phyloP scores from a whole-genome alignment of 225 moss, liverwort and hornwort species.

The Thuidium tamariscinum region DNA sequence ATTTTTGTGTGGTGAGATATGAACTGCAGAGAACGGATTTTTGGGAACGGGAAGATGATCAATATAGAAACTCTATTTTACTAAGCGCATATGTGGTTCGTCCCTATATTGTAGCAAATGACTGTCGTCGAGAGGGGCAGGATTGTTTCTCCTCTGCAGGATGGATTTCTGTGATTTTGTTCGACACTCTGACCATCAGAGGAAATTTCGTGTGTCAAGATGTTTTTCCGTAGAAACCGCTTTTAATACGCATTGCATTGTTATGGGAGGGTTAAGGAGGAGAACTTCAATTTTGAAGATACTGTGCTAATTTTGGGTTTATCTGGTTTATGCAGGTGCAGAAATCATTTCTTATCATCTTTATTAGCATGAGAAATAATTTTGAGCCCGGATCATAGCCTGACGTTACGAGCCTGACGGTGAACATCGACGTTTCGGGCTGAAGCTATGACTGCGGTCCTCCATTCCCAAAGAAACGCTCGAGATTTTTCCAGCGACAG shows the following conservation, averaged over 20 bases:
- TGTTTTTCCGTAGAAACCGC: not conserved
- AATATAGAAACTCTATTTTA: no score
- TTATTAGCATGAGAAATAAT: not conserved
- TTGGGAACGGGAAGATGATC: not conserved
- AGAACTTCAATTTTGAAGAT: not conserved
- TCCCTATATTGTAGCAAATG: not conserved
- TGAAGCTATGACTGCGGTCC: slow-evolving; percentile 58
- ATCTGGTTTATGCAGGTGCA: not conserved
- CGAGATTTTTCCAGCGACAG: slow-evolving; percentile 43
- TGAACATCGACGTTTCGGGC: not conserved
- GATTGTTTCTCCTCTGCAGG: not conserved
- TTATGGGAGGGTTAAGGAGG: not conserved
- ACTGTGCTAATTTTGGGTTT: not conserved
- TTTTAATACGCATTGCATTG: not conserved
- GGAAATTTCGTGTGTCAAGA: not conserved
- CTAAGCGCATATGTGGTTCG: not conserved
- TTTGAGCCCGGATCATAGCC: not conserved
- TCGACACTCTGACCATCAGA: not conserved
- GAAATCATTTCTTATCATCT: not conserved
- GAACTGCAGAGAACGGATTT: not conserved
- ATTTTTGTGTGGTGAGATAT: not conserved
- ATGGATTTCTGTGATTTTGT: not conserved
- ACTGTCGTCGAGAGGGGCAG: not conserved
- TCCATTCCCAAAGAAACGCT: slow-evolving; percentile 36
- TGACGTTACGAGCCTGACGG: not conserved